These are phyloP conservation scores for Penicillium malachiteum DNA, from an alignment of 495 filamentous ascomycete species.

Conservation along the genomic window DNA sequence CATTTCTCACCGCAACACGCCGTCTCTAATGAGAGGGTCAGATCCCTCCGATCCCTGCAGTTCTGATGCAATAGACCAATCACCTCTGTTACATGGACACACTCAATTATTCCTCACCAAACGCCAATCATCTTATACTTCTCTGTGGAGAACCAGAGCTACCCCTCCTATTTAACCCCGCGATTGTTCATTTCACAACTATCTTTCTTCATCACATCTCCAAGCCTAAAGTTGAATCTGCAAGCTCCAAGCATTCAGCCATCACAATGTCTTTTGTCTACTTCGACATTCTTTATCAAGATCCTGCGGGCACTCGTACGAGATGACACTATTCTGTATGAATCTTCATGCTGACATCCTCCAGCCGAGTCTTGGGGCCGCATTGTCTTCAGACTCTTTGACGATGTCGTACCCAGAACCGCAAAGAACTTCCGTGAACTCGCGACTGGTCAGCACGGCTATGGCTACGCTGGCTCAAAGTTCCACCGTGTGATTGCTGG, in stretches of 20 bases:
- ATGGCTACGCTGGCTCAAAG: constrained; percentile 72
- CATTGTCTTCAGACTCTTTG: constrained; percentile 80
- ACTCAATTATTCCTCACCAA: background rate
- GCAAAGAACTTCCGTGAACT: constrained; percentile 86
- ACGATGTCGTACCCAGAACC: constrained; percentile 81
- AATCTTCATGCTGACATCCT: background rate
- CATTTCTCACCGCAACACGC: too few relatives aligned
- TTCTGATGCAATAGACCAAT: background rate
- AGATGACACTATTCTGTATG: background rate
- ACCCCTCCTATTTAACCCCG: background rate
- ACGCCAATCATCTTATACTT: background rate
- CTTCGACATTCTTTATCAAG: background rate
- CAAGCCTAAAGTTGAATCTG: too few relatives aligned
- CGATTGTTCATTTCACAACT: background rate
- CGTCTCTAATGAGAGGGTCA: too few relatives aligned
- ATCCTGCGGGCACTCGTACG: background rate
- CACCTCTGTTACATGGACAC: background rate
- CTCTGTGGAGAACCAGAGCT: background rate
- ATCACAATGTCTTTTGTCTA: background rate
- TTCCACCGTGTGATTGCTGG: constrained; percentile 91
- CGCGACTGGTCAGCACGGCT: constrained; percentile 85
- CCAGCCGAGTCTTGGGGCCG: constrained; percentile 45
- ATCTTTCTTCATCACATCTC: background rate
- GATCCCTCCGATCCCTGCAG: too few relatives aligned
- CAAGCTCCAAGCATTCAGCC: background rate